Conservation (phyloP, 2,329 filamentous ascomycete species). For the Ophiostoma sp. region DNA sequence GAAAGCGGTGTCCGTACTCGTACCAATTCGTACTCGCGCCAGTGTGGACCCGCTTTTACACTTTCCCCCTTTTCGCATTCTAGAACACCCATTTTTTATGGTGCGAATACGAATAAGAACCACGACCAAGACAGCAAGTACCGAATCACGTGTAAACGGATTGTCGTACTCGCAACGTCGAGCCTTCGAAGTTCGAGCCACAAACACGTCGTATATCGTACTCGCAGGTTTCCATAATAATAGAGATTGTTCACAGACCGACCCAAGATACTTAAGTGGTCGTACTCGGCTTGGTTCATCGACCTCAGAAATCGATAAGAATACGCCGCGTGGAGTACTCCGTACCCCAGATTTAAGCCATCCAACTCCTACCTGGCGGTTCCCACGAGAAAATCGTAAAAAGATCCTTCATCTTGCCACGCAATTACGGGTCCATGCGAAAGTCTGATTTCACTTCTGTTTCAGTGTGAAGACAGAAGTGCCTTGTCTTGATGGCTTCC, state of each 20-base stretch:
- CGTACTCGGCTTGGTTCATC: neutral
- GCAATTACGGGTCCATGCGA: too few relatives aligned
- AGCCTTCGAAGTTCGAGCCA: neutral
- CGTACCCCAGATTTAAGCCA: too few relatives aligned
- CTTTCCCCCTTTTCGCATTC: conserved; percentile 4
- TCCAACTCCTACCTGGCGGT: too few relatives aligned
- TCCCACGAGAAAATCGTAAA: too few relatives aligned
- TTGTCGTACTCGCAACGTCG: neutral
- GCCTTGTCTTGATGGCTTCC: too few relatives aligned
- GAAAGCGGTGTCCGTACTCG: conserved; percentile 15
- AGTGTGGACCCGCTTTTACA: conserved; percentile 4
- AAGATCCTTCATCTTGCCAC: too few relatives aligned
- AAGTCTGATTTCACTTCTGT: too few relatives aligned
- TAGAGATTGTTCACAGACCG: neutral
- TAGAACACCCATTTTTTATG: neutral
- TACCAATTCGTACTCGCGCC: conserved; percentile 17
- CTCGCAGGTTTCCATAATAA: neutral
- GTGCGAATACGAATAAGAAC: conserved; percentile 32
- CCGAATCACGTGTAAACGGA: conserved; percentile 10
- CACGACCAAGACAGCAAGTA: neutral
- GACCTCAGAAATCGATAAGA: neutral
- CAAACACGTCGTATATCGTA: neutral
- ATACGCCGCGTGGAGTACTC: neutral
- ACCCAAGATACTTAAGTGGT: neutral
- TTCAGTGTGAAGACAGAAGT: too few relatives aligned